Evolutionary conservation across 257 asterid genomes (phyloP).

Genomic region (Capsicum baccatum): DNA sequence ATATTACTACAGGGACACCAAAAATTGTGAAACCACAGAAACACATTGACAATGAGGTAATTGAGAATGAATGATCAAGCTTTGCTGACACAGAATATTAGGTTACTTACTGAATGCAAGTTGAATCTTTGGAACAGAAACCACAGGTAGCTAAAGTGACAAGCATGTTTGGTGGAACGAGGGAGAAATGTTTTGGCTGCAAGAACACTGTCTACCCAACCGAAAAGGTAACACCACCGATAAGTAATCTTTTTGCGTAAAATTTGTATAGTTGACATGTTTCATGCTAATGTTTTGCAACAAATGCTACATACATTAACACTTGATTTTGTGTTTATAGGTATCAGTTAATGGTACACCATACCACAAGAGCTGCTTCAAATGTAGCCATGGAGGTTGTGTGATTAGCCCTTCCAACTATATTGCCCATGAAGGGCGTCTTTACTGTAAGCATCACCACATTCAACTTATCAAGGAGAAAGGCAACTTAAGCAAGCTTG

Average conservation of each 20-base stretch:
- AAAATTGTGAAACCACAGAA: constrained; percentile 88
- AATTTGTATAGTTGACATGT: neutral
- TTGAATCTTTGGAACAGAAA: constrained; percentile 51
- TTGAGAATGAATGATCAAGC: neutral
- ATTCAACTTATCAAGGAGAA: constrained; percentile 96
- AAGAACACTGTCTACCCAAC: constrained; percentile 83
- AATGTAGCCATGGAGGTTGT: constrained; percentile 97
- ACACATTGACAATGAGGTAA: constrained; percentile 67
- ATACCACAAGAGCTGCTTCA: constrained; percentile 92
- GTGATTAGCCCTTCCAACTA: constrained; percentile 92
- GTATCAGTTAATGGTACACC: constrained; percentile 85
- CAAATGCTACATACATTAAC: neutral
- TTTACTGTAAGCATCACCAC: constrained; percentile 98
- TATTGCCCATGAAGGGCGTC: constrained; percentile 90
- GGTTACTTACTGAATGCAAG: neutral
- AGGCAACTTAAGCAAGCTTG: constrained; percentile 97
- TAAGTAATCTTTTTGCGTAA: neutral
- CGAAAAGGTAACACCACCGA: constrained; percentile 67
- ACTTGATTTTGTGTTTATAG: constrained; percentile 43
- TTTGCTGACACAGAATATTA: neutral
- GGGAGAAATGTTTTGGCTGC: constrained; percentile 83
- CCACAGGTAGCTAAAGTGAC: constrained; percentile 72
- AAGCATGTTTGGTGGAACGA: constrained; percentile 83
- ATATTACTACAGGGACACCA: constrained; percentile 74
- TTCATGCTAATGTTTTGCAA: neutral